These are phyloP conservation scores for Hyphodiscus sp. DNA, from an alignment of 2,329 filamentous ascomycete species.

Conservation along the genomic window DNA sequence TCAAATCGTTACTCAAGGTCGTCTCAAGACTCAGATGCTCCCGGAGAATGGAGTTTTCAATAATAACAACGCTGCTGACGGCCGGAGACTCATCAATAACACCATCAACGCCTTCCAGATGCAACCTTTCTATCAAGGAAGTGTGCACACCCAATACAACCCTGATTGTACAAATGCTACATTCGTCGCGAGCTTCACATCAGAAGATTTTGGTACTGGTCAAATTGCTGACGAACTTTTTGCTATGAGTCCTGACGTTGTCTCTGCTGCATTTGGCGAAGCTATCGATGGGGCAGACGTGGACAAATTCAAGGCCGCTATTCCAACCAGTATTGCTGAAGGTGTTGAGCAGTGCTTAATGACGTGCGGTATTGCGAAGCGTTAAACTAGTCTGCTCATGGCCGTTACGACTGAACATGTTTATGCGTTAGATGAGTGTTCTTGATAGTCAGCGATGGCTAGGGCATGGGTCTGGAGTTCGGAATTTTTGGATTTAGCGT, in stretches of 20 bases:
- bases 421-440: neutral
- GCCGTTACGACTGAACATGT: neutral
- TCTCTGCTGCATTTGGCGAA: slow-evolving; percentile 41
- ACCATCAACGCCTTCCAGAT: slow-evolving; percentile 40
- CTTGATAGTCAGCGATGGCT: neutral
- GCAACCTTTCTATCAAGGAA: slow-evolving; percentile 48
- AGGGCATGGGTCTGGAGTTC: neutral
- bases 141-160: slow-evolving; percentile 51
- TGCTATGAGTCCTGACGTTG: slow-evolving; percentile 38
- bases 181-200: slow-evolving; percentile 44
- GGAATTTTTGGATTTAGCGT: neutral
- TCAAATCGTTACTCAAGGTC: slow-evolving; percentile 43
- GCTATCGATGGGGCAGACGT: slow-evolving; percentile 41
- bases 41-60: slow-evolving; percentile 44
- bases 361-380: slow-evolving; percentile 32
- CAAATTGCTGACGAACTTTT: slow-evolving; percentile 46
- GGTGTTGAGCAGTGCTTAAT: slow-evolving; percentile 48
- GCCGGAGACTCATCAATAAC: slow-evolving; percentile 35
- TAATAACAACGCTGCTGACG: slow-evolving; percentile 28
- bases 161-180: slow-evolving; percentile 44
- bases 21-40: slow-evolving; percentile 44
- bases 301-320: slow-evolving; percentile 36
- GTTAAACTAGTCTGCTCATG: neutral
- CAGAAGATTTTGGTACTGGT: slow-evolving; percentile 46
- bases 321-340: slow-evolving; percentile 44